These are phyloP conservation scores for Pseudogymnoascus sp. DNA, from an alignment of 2,329 filamentous ascomycete genomes.

Conservation along the genomic window DNA sequence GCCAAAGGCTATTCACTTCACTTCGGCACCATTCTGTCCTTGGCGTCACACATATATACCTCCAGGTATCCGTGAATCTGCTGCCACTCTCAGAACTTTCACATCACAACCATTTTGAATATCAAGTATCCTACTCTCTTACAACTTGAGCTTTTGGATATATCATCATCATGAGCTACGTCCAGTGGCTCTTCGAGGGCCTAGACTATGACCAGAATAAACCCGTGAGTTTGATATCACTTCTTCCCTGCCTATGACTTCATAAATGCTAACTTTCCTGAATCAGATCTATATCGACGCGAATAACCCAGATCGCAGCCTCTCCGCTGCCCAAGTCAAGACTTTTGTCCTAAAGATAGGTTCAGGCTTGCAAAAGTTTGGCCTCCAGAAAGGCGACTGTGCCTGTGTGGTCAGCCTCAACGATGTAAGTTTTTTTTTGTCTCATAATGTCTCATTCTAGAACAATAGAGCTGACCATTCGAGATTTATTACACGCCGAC, in stretches of 20 bases:
- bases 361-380: slow-evolving; percentile 25
- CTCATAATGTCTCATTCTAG: neutral
- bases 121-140: neutral
- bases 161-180: slow-evolving; percentile 2
- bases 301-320: slow-evolving; percentile 14
- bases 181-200: slow-evolving; percentile 1
- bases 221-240: slow-evolving; percentile 2
- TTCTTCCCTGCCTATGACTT: neutral
- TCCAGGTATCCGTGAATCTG: neutral
- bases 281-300: slow-evolving; percentile 9
- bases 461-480: neutral
- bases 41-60: neutral
- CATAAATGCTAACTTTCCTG: neutral
- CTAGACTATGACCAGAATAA: slow-evolving; percentile 4
- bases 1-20: neutral
- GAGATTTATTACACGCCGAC: slow-evolving; percentile 24
- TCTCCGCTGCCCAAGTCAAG: slow-evolving; percentile 26
- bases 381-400: slow-evolving; percentile 27
- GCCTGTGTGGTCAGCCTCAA: slow-evolving; percentile 29
- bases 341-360: slow-evolving; percentile 24
- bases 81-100: neutral
- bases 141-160: neutral
- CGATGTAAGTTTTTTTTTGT: slow-evolving; percentile 21
- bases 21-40: neutral
- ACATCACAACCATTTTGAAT: neutral